Evolutionary conservation across 345 rosid genomes (phyloP).

Genomic region (Raphanus raphanistrum): DNA sequence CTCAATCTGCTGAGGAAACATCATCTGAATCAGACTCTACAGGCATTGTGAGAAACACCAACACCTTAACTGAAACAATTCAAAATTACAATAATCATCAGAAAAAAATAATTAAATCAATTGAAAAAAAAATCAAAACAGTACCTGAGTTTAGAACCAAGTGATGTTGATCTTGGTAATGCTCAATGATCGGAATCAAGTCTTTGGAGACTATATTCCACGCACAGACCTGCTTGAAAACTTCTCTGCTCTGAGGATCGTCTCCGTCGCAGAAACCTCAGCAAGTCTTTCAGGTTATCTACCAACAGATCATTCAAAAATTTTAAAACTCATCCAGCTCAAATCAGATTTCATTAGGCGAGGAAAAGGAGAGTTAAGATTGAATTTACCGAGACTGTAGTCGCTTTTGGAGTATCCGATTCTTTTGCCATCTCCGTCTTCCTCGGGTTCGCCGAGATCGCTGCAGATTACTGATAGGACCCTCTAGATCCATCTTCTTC

Average conservation of each 20-base stretch:
- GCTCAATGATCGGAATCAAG: constrained; percentile 80
- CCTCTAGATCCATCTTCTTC: constrained; percentile 55
- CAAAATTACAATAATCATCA: not conserved
- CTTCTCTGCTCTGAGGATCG: constrained; percentile 77
- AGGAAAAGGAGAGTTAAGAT: not conserved
- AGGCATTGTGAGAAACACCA: constrained; percentile 92
- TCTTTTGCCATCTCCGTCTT: constrained; percentile 51
- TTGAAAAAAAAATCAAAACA: not conserved
- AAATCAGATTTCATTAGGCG: not conserved
- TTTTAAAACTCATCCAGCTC: not conserved
- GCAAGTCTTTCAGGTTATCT: constrained; percentile 77
- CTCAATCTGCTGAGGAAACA: constrained; percentile 71
- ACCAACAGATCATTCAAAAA: not conserved
- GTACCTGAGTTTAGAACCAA: constrained; percentile 79
- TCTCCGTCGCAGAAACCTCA: constrained; percentile 86
- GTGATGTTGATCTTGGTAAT: constrained; percentile 59
- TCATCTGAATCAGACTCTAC: constrained; percentile 75
- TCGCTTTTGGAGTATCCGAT: constrained; percentile 62
- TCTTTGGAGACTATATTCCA: constrained; percentile 81
- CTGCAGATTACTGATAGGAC: constrained; percentile 65
- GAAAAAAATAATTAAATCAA: not conserved
- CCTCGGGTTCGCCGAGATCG: constrained; percentile 60
- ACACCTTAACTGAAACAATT: constrained; percentile 64
- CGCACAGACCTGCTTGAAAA: constrained; percentile 85
- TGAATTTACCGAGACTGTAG: constrained; percentile 55